Percentiles rank a stretch among this genome's conserved stretches.
phyloP scores from a whole-genome alignment of 805 yeast genomes.

The Kodamaea jinghongensis region DNA sequence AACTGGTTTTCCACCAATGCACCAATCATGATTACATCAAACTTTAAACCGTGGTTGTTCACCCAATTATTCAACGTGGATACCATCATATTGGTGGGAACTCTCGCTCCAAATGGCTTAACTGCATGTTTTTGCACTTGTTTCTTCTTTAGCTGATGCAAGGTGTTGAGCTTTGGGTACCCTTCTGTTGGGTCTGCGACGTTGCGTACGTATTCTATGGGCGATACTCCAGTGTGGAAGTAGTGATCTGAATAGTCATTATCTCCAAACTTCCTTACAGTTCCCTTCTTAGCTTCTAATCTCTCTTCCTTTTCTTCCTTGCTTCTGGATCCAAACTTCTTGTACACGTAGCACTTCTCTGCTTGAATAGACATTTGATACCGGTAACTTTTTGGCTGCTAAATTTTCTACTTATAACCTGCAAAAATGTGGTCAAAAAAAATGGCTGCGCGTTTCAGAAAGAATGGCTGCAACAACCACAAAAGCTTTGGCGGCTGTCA shows the following conservation, averaged over 20 bases:
- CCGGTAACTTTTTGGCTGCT: not conserved
- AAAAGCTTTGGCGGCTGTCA: slow-evolving; percentile 1
- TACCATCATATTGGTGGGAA: slow-evolving; percentile 51
- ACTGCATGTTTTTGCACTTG: slow-evolving; percentile 55
- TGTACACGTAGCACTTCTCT: slow-evolving; percentile 11
- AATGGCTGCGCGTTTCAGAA: slow-evolving; percentile 3
- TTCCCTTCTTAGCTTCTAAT: not conserved
- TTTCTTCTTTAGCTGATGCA: slow-evolving; percentile 61
- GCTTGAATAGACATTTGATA: slow-evolving; percentile 3
- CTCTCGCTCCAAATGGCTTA: slow-evolving; percentile 65
- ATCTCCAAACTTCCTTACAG: slow-evolving; percentile 25
- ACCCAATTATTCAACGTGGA: slow-evolving; percentile 63
- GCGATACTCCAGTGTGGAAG: slow-evolving; percentile 59
- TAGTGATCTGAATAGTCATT: slow-evolving; percentile 75
- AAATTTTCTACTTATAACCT: not conserved
- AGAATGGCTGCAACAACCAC: slow-evolving; percentile 6
- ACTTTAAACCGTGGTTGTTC: slow-evolving; percentile 52
- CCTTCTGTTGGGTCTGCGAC: slow-evolving; percentile 69
- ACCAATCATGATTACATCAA: slow-evolving; percentile 91
- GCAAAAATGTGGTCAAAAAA: not conserved
- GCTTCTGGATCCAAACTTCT: slow-evolving; percentile 16
- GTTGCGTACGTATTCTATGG: slow-evolving; percentile 66
- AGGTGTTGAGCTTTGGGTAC: slow-evolving; percentile 74
- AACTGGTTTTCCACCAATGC: slow-evolving; percentile 76
- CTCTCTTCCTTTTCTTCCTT: not conserved